Conservation (phyloP, 805 yeast genomes). For the Cyberlindnera mrakii region DNA sequence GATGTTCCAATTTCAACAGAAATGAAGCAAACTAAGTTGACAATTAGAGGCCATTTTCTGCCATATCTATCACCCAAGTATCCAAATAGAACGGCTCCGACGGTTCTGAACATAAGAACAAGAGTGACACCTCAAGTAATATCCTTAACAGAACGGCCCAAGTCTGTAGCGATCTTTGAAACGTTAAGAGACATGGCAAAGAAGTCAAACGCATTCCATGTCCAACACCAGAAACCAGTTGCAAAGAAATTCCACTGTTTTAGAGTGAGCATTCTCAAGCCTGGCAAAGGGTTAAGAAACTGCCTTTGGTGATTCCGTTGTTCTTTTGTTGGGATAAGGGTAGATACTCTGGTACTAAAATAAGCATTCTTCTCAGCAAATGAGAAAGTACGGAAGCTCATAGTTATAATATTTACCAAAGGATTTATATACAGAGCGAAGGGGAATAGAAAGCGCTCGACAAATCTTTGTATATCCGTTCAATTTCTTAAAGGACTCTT, state of each 20-base stretch:
- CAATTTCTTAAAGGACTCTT: no score
- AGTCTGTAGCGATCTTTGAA: slow-evolving; percentile 37
- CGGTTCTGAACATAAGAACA: slow-evolving; percentile 62
- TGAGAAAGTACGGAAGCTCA: slow-evolving; percentile 10
- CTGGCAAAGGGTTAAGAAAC: slow-evolving; percentile 59
- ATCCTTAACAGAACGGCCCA: slow-evolving; percentile 41
- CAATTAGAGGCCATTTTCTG: slow-evolving; percentile 50
- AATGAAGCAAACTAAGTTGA: slow-evolving; percentile 40
- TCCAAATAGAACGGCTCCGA: slow-evolving; percentile 61
- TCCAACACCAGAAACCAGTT: slow-evolving; percentile 55
- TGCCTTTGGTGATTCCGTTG: slow-evolving; percentile 28
- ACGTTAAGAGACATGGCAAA: slow-evolving; percentile 52
- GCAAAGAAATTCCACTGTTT: slow-evolving; percentile 50
- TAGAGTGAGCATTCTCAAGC: slow-evolving; percentile 40
- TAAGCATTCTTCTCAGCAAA: slow-evolving; percentile 8
- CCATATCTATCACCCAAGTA: slow-evolving; percentile 55
- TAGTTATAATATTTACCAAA: not conserved
- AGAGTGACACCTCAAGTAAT: slow-evolving; percentile 56
- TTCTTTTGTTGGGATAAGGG: slow-evolving; percentile 43
- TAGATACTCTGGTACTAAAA: slow-evolving; percentile 38
- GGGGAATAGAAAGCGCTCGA: no score
- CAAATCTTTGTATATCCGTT: no score
- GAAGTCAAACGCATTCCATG: slow-evolving; percentile 63
- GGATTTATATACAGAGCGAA: no score
- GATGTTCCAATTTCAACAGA: slow-evolving; percentile 59